Conservation (phyloP, 164 flowering plant genomes). For the Akebia trifoliata region DNA sequence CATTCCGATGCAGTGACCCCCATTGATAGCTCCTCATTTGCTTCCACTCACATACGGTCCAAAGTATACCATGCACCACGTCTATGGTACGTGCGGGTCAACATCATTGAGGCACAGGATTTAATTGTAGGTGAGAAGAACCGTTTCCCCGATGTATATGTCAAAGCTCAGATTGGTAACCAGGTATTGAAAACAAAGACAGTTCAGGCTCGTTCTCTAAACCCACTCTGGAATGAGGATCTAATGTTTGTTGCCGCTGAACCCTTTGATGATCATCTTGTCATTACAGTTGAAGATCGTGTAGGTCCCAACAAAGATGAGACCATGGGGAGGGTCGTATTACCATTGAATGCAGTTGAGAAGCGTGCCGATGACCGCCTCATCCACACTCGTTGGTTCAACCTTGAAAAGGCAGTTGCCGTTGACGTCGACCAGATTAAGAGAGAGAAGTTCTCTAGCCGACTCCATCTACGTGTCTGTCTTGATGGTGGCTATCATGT, state of each 20-base stretch:
- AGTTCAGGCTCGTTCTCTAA: slow-evolving; percentile 54
- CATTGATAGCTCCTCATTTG: slow-evolving; percentile 42
- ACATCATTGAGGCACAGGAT: slow-evolving; percentile 89
- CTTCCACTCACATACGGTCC: slow-evolving; percentile 54
- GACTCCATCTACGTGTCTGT: slow-evolving; percentile 69
- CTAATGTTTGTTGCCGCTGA: slow-evolving; percentile 83
- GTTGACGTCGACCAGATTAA: slow-evolving; percentile 78
- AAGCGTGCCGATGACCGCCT: slow-evolving; percentile 83
- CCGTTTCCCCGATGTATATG: slow-evolving; percentile 73
- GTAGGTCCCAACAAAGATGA: slow-evolving; percentile 84
- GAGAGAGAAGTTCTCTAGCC: slow-evolving; percentile 72
- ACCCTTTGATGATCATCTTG: slow-evolving; percentile 85
- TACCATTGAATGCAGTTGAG: slow-evolving; percentile 58
- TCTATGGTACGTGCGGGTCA: slow-evolving; percentile 86
- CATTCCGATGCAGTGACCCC: slow-evolving; percentile 87
- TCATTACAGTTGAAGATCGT: slow-evolving; percentile 79
- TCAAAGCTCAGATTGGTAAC: slow-evolving; percentile 72
- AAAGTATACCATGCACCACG: slow-evolving; percentile 92
- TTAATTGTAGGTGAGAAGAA: slow-evolving; percentile 59
- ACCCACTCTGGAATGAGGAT: slow-evolving; percentile 86
- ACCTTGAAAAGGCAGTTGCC: slow-evolving; percentile 66
- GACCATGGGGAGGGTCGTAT: slow-evolving; percentile 65
- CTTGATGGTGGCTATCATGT: slow-evolving; percentile 97
- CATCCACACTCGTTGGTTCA: slow-evolving; percentile 70
- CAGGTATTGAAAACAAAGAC: slow-evolving; percentile 70